A percentile compares a stretch with the other conserved stretches of the same genome.
These are phyloP conservation scores for Apiospora rasikravindrae DNA, from an alignment of 2,329 filamentous ascomycete species.

Conservation along the genomic window DNA sequence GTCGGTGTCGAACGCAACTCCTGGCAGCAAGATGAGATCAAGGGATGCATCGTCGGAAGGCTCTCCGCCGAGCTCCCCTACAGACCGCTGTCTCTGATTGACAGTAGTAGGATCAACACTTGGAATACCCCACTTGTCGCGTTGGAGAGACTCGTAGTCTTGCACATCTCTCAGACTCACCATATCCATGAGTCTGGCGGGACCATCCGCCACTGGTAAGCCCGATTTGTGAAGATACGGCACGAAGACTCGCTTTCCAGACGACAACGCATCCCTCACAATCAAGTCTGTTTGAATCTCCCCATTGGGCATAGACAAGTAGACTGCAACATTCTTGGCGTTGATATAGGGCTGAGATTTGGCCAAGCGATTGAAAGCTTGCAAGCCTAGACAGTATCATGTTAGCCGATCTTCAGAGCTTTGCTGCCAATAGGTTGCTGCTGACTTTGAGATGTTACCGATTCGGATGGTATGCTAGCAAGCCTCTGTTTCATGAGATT, in stretches of 20 bases:
- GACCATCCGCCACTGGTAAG: constrained; percentile 54
- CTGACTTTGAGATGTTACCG: constrained; percentile 74
- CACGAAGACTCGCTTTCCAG: constrained; percentile 87
- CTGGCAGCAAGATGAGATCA: constrained; percentile 89
- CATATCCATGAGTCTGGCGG: constrained; percentile 88
- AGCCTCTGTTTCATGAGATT: constrained; percentile 71
- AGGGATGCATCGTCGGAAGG: constrained; percentile 57
- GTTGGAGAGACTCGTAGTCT: constrained; percentile 78
- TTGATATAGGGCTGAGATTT: constrained; percentile 75
- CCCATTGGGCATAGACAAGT: constrained; percentile 87
- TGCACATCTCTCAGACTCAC: constrained; percentile 73
- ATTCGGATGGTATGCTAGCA: constrained; percentile 63
- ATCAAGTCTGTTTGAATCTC: constrained; percentile 87
- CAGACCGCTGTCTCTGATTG: constrained; percentile 70
- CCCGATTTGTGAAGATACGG: constrained; percentile 79
- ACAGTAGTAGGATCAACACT: constrained; percentile 73
- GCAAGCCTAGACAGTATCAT: constrained; percentile 56
- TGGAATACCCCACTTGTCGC: constrained; percentile 95
- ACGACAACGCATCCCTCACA: constrained; percentile 76
- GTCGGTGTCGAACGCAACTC: constrained; percentile 84
- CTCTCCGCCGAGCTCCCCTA: constrained; percentile 63
- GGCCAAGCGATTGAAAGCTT: constrained; percentile 68
- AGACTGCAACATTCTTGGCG: constrained; percentile 80
- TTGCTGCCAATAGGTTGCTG: constrained; percentile 20
- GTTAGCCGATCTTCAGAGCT: not conserved